These are phyloP conservation scores for Cucurbita pepo DNA, from an alignment of 306 rosid genomes.

Conservation along the genomic window DNA sequence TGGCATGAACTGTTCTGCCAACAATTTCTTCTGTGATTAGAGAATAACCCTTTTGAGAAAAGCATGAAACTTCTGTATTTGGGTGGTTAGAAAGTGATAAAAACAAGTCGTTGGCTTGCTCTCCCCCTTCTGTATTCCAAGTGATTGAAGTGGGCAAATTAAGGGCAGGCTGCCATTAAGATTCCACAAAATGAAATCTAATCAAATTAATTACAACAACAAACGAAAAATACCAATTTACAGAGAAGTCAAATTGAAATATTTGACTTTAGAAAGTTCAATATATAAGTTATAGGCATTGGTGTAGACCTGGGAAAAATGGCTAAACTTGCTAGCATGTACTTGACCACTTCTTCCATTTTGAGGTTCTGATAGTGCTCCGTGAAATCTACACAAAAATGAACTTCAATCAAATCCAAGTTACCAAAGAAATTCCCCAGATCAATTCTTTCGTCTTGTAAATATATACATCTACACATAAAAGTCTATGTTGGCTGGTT, in stretches of 20 bases:
- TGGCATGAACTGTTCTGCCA: conserved; percentile 59
- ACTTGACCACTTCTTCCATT: neutral
- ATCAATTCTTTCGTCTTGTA: neutral
- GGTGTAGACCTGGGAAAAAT: neutral
- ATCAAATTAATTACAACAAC: neutral
- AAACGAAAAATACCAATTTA: neutral
- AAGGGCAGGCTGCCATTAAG: neutral
- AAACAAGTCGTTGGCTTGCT: conserved; percentile 14
- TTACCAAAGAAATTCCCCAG: neutral
- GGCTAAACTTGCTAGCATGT: neutral
- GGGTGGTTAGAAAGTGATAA: conserved; percentile 32
- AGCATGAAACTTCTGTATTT: conserved; percentile 47
- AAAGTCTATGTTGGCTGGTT: neutral
- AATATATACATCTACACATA: too few relatives aligned
- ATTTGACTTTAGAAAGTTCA: neutral
- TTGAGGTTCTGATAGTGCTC: neutral
- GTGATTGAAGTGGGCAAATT: neutral
- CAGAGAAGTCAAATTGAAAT: neutral
- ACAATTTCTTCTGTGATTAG: conserved; percentile 31
- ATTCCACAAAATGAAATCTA: neutral
- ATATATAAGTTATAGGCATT: neutral
- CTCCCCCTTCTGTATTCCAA: conserved; percentile 29
- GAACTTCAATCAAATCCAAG: neutral
- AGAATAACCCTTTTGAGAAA: conserved; percentile 61
- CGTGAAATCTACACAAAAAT: neutral